phyloP scores from a whole-genome alignment of 2,329 filamentous ascomycete species.

The Trichoderma atroviride region DNA sequence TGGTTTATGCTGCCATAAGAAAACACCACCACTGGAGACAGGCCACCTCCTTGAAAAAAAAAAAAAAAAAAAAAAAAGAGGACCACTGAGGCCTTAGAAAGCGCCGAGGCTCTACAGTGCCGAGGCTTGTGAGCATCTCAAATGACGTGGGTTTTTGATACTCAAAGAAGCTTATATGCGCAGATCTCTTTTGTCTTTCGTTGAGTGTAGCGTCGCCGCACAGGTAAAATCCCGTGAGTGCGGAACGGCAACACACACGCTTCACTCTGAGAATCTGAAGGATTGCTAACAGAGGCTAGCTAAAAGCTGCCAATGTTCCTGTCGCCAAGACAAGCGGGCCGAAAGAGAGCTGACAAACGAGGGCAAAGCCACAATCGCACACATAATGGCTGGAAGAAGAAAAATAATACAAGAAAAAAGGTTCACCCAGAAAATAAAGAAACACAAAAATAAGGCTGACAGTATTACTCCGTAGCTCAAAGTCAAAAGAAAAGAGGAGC shows the following conservation, averaged over 20 bases:
- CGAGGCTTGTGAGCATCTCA: constrained; percentile 7
- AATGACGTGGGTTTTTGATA: constrained; percentile 9
- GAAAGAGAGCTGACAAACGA: constrained; percentile 5
- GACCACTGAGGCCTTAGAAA: not conserved
- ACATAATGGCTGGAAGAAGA: not conserved
- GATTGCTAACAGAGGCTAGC: not conserved
- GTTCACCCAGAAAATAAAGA: not conserved
- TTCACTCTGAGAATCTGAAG: not conserved
- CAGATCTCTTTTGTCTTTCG: not conserved
- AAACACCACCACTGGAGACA: not conserved
- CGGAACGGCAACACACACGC: not conserved
- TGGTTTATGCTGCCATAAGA: not conserved
- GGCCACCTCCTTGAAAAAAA: not conserved
- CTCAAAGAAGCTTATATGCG: not conserved
- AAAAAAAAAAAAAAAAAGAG: not conserved
- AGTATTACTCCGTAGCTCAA: not conserved
- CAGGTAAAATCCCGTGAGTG: not conserved
- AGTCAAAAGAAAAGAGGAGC: constrained; percentile 12
- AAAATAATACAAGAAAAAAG: not conserved
- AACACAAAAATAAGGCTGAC: not conserved
- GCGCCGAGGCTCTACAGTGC: not conserved
- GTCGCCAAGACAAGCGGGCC: constrained; percentile 14
- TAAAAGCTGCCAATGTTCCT: constrained; percentile 11
- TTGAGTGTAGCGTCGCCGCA: constrained; percentile 1
- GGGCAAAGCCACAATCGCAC: constrained; percentile 15